phyloP scores from a whole-genome alignment of 176 grass and related monocot species.

The Juncus effusus region DNA sequence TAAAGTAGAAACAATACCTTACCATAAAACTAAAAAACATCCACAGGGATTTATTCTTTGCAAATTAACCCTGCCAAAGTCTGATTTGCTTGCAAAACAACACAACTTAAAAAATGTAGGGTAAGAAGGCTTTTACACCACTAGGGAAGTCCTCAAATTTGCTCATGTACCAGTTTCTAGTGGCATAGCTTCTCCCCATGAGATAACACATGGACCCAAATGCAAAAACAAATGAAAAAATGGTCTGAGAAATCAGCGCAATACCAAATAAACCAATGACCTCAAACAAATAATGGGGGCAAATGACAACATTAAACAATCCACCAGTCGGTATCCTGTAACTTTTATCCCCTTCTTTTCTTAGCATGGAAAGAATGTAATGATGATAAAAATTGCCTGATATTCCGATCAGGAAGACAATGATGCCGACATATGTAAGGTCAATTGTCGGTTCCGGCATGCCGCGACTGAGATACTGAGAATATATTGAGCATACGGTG shows the following conservation, averaged over 20 bases:
- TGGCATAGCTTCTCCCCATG: conserved; percentile 59
- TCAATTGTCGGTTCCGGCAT: conserved; percentile 41
- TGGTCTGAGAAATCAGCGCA: conserved; percentile 60
- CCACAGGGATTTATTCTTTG: too few relatives aligned
- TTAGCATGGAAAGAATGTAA: conserved; percentile 44
- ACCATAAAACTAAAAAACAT: too few relatives aligned
- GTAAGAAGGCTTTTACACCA: conserved; percentile 55
- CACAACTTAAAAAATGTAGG: conserved; percentile 36
- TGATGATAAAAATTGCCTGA: conserved; percentile 80
- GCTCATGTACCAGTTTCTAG: conserved; percentile 64
- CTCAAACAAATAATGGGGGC: conserved; percentile 87
- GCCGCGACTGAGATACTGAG: conserved; percentile 38
- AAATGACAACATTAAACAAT: conserved; percentile 50
- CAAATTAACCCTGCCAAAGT: too few relatives aligned
- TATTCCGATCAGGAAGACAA: conserved; percentile 42
- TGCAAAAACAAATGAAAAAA: conserved; percentile 35
- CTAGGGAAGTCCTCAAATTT: conserved; percentile 53
- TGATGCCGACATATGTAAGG: conserved; percentile 37
- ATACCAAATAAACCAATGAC: conserved; percentile 56
- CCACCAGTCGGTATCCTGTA: conserved; percentile 72
- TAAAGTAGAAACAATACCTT: too few relatives aligned
- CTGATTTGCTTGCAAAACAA: too few relatives aligned
- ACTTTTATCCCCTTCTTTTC: conserved; percentile 27
- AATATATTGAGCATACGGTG: conserved; percentile 42
- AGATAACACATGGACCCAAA: conserved; percentile 51